These are phyloP conservation scores for Rubia tinctorum DNA, from an alignment of 305 asterid species.

Conservation along the genomic window DNA sequence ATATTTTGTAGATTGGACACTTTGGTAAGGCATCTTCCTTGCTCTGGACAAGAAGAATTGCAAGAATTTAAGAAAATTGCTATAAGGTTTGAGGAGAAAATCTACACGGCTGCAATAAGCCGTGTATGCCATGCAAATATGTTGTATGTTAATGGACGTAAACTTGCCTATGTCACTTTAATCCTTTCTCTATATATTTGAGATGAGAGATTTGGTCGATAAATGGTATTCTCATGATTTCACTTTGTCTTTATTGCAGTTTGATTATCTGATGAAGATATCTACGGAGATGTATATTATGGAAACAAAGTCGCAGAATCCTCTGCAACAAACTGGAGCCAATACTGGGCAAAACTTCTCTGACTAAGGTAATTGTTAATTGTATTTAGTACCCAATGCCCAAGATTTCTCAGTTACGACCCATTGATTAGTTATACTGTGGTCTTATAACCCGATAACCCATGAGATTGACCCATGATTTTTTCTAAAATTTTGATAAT, in stretches of 20 bases:
- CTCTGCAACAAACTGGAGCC: slow-evolving; percentile 44
- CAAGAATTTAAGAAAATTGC: slow-evolving; percentile 65
- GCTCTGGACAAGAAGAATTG: slow-evolving; percentile 54
- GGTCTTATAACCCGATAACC: too few species aligned
- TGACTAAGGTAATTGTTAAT: slow-evolving; percentile 38
- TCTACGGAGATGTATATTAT: slow-evolving; percentile 50
- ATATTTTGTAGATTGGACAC: slow-evolving; percentile 50
- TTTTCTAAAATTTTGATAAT: too few species aligned
- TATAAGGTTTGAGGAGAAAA: slow-evolving; percentile 63
- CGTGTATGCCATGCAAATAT: slow-evolving; percentile 34
- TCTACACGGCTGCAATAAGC: slow-evolving; percentile 56
- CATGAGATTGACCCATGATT: too few species aligned
- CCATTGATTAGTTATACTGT: background rate
- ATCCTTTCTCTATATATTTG: background rate
- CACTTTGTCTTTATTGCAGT: slow-evolving; percentile 34
- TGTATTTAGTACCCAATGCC: background rate
- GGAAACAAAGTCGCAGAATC: slow-evolving; percentile 51
- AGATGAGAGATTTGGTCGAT: background rate
- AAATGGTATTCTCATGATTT: background rate
- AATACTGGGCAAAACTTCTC: slow-evolving; percentile 36
- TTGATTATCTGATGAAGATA: slow-evolving; percentile 54
- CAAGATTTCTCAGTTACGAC: background rate
- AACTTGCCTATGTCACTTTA: slow-evolving; percentile 12
- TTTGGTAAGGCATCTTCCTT: slow-evolving; percentile 61
- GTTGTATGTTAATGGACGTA: background rate